Conservation (phyloP, 108 stramenopile genomes). For the Cyclotella baltica region DNA sequence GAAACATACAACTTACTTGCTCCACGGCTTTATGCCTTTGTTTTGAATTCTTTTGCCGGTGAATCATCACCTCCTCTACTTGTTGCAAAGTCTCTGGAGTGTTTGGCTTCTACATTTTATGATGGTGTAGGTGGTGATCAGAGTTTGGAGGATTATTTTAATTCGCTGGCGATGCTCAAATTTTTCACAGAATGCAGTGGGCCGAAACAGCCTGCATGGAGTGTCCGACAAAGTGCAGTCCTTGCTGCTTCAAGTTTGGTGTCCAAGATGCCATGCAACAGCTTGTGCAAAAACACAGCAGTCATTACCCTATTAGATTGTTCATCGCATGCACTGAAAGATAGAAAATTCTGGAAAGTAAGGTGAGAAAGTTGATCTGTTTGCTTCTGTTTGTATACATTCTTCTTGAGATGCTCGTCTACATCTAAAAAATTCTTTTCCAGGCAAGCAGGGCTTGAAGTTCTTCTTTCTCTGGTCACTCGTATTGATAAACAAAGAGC, state of each 20-base stretch:
- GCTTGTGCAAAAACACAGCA: constrained; percentile 51
- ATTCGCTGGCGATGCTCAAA: constrained; percentile 26
- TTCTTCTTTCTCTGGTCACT: constrained; percentile 44
- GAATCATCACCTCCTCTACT: constrained; percentile 65
- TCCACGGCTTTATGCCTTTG: constrained; percentile 43
- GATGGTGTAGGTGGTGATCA: constrained; percentile 53
- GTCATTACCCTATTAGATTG: constrained; percentile 52
- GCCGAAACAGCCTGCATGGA: constrained; percentile 45
- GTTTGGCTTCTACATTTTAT: constrained; percentile 66
- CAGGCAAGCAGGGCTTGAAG: constrained; percentile 52
- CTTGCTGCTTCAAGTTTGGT: constrained; percentile 62
- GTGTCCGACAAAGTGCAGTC: constrained; percentile 62
- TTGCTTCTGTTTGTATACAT: constrained; percentile 16
- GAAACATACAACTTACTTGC: constrained; percentile 38
- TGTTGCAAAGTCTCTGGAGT: constrained; percentile 72
- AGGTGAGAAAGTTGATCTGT: constrained; percentile 26
- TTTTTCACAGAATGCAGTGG: constrained; percentile 30
- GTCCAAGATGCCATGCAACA: constrained; percentile 35
- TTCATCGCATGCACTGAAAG: constrained; percentile 60
- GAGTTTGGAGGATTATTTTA: constrained; percentile 3
- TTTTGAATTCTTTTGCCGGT: constrained; percentile 20
- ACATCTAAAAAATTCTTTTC: not conserved
- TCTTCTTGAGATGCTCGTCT: constrained; percentile 43
- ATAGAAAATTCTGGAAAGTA: constrained; percentile 90
- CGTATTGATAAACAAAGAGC: constrained; percentile 34